Evolutionary conservation across 768 basidiomycete species (phyloP).

Genomic region (Leucosporidium yakuticum): DNA sequence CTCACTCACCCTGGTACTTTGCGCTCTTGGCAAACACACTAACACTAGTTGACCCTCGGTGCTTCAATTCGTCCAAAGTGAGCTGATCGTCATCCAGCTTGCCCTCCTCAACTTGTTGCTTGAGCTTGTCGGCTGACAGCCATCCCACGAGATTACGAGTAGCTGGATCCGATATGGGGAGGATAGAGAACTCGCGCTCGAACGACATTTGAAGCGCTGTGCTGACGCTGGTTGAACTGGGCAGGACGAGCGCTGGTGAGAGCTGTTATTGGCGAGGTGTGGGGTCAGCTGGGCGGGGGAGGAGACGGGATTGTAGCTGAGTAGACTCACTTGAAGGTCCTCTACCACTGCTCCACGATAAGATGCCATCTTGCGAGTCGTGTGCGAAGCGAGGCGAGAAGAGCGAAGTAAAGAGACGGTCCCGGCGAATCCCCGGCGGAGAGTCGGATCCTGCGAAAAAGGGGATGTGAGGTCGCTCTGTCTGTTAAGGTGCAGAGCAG

Average conservation of each 20-base stretch:
- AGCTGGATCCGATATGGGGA: slow-evolving; percentile 20
- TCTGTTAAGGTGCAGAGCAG: no score
- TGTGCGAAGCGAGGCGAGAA: no score
- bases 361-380: slow-evolving; percentile 12
- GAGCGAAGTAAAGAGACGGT: no score
- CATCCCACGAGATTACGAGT: slow-evolving; percentile 27
- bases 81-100: neutral
- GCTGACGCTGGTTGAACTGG: slow-evolving; percentile 5
- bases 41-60: slow-evolving; percentile 1
- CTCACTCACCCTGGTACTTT: slow-evolving; percentile 16
- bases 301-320: neutral
- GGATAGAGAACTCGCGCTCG: slow-evolving; percentile 31
- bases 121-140: slow-evolving; percentile 23
- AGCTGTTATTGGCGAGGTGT: neutral
- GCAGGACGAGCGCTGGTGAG: slow-evolving; percentile 25
- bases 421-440: no score
- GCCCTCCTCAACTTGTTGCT: neutral
- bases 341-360: slow-evolving; percentile 26
- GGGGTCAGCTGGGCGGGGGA: neutral
- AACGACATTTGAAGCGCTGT: slow-evolving; percentile 25
- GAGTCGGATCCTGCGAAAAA: no score
- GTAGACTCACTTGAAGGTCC: slow-evolving; percentile 20
- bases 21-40: neutral
- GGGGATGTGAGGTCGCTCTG: no score
- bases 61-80: neutral